phyloP scores from a whole-genome alignment of 306 rosid species.

The Fragaria vesca region DNA sequence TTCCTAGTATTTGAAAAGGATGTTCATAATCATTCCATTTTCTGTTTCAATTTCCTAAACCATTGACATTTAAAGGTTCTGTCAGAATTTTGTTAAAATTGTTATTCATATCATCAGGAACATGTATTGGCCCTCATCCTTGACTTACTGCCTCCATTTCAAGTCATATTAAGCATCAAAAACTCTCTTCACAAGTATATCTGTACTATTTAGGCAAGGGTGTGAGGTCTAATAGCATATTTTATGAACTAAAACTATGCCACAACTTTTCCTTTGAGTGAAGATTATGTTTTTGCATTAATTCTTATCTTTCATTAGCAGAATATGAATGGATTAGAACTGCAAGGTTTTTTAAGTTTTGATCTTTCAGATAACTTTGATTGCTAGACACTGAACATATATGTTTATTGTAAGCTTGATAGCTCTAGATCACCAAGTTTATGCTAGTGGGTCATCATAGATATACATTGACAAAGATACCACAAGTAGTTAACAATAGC shows the following conservation, averaged over 20 bases:
- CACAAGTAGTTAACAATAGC: not conserved
- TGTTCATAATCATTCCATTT: not conserved
- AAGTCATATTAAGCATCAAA: not conserved
- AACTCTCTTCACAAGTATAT: not conserved
- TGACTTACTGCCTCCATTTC: not conserved
- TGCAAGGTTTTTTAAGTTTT: not conserved
- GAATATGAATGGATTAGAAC: not conserved
- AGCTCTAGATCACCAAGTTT: not conserved
- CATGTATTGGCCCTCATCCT: not conserved
- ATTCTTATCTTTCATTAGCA: not conserved
- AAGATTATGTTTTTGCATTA: not conserved
- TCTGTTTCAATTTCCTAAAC: not conserved
- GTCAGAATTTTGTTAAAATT: not conserved
- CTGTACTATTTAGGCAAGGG: not conserved
- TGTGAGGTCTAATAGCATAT: not conserved
- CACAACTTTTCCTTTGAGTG: not conserved
- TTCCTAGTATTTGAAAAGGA: constrained; percentile 8
- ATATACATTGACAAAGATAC: not conserved
- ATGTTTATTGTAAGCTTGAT: not conserved
- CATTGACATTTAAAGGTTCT: not conserved
- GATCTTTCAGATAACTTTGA: not conserved
- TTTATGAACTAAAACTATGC: not conserved
- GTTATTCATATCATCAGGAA: not conserved
- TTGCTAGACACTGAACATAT: not conserved
- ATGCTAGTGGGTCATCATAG: not conserved